Evolutionary conservation across 2,329 filamentous ascomycete genomes (phyloP), one percentile per base, ranked within the genome.

Genomic region (Bertia moriformis): DNA sequence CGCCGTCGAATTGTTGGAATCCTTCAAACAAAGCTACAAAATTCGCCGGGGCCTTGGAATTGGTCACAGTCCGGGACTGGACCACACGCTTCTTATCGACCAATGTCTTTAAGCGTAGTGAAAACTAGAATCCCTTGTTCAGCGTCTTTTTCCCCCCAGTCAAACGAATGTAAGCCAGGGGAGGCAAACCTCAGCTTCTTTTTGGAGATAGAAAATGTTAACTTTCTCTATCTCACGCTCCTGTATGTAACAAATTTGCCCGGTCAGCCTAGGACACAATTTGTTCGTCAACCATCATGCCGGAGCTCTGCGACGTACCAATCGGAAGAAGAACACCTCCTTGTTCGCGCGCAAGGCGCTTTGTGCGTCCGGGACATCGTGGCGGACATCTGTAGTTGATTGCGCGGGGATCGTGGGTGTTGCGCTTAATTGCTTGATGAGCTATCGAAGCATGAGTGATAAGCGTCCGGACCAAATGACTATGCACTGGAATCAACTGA

Each of bases 211-310:
- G 56, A 83, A 83, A 4, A 69, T 73, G 59, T 85, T 84, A 57
- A 85, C 80, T 57, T 83, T 84, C 53, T 84, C 80, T 32, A 84
- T 69, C 56, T 85, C 80, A 46, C 80, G 72, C 59, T 85, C 80
- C 76, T 81, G 46, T 45, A 40, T 19, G 40, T 37, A 36, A 7
- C 12, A 15, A 10, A 10, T 10, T n/a, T 29, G 24, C 10, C 10
- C n/a, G n/a, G 10, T 29, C 24, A n/a, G 10, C 24, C 10, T n/a
- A 29, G 10, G 24, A n/a, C 24, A 10, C 24, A n/a, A 10, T 29
- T 10, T 29, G 40, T 53, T 29, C 53, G 48, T 42, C 51, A 40
- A 32, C 27, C 18, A 37, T 14, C 15, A 32, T n/a, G n/a, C n/a
- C n/a, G n/a, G n/a, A n/a, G n/a, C n/a, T n/a, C n/a, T 37, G 39